These are phyloP conservation scores for Tulasnella sp. DNA, from an alignment of 768 basidiomycete genomes.

Conservation along the genomic window DNA sequence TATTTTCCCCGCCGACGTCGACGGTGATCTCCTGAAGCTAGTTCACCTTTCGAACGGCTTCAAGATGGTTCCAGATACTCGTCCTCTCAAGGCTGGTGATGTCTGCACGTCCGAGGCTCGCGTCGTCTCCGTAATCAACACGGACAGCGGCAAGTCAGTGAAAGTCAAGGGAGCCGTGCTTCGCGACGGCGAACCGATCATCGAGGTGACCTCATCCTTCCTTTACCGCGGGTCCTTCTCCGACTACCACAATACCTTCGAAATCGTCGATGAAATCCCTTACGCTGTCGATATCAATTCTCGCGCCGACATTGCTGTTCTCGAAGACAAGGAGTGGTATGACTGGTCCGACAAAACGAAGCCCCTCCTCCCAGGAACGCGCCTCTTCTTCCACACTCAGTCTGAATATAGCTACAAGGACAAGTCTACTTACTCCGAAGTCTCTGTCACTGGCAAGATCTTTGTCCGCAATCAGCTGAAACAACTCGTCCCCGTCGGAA, in stretches of 20 bases:
- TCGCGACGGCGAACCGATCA: conserved; percentile 76
- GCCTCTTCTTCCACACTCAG: conserved; percentile 85
- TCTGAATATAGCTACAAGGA: conserved; percentile 91
- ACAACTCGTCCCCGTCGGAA: conserved; percentile 84
- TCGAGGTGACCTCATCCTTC: conserved; percentile 95
- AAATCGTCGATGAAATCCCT: conserved; percentile 85
- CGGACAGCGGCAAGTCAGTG: conserved; percentile 90
- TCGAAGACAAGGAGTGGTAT: conserved; percentile 98
- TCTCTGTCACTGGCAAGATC: conserved; percentile 81
- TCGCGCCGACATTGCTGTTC: conserved; percentile 83
- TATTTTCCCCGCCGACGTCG: conserved; percentile 89
- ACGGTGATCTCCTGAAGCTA: conserved; percentile 93
- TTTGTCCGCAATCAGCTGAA: conserved; percentile 89
- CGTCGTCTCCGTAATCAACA: conserved; percentile 87
- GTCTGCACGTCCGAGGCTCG: conserved; percentile 86
- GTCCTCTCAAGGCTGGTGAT: conserved; percentile 80
- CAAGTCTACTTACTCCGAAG: conserved; percentile 78
- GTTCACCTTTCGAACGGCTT: conserved; percentile 98
- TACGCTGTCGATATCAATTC: conserved; percentile 75
- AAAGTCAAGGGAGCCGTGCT: conserved; percentile 84
- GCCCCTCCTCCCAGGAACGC: conserved; percentile 77
- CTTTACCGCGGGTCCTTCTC: conserved; percentile 93
- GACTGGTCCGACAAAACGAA: conserved; percentile 85
- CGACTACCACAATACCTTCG: conserved; percentile 96
- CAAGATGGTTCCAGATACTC: conserved; percentile 78